A percentile compares a stretch with the other conserved stretches of the same genome.
phyloP scores from a whole-genome alignment of 139 green algal genomes.

The Dunaliella sp. region DNA sequence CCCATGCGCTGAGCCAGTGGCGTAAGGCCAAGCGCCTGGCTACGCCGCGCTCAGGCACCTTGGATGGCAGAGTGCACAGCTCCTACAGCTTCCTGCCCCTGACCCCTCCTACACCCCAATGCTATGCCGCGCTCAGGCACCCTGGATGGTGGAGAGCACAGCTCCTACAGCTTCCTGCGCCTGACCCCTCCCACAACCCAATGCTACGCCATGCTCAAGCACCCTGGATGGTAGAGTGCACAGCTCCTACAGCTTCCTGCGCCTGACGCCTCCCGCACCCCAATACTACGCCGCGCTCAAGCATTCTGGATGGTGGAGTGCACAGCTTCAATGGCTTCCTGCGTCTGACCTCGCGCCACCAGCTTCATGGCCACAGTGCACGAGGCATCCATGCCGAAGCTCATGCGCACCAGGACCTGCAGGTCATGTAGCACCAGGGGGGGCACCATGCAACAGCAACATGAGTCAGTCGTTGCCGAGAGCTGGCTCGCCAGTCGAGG shows the following conservation, averaged over 20 bases:
- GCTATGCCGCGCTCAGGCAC: too few species aligned
- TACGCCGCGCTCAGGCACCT: too few species aligned
- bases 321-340: slow-evolving; percentile 71
- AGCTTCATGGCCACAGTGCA: slow-evolving; percentile 97
- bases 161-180: background rate
- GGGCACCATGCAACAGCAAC: too few species aligned
- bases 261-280: slow-evolving; percentile 39
- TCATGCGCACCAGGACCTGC: slow-evolving; percentile 80
- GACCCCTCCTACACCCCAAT: background rate
- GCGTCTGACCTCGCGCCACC: slow-evolving; percentile 70
- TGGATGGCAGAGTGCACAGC: too few species aligned
- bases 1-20: too few species aligned
- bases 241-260: slow-evolving; percentile 61
- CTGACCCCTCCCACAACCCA: background rate
- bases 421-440: slow-evolving; percentile 10
- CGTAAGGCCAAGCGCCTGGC: too few species aligned
- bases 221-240: slow-evolving; percentile 92
- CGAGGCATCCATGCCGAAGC: slow-evolving; percentile 86
- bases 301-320: slow-evolving; percentile 91
- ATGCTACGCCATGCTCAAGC: slow-evolving; percentile 51
- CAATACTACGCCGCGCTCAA: slow-evolving; percentile 33
- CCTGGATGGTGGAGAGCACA: too few species aligned
- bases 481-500: too few species aligned
- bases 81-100: background rate
- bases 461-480: too few species aligned